Evolutionary conservation across 2,329 filamentous ascomycete genomes (phyloP), one percentile per base, ranked within the genome.

Genomic region (Trichoderma asperellum): DNA sequence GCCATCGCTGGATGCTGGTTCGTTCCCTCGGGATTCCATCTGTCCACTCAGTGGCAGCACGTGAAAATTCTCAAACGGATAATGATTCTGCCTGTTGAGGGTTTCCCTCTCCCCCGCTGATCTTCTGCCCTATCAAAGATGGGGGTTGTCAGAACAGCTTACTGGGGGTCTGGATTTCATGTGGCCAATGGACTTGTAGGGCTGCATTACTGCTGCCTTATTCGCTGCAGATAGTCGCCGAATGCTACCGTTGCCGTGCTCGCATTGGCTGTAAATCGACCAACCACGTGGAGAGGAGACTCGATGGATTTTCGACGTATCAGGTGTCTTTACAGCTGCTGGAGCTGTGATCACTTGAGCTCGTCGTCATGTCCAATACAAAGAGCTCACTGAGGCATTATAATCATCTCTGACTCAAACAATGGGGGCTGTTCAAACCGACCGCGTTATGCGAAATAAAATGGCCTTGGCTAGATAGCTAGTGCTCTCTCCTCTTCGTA

Each of bases 251-350:
- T 27, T 21, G n/a, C 29, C n/a, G n/a, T 24, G 18, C 21, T 8
- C 16, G 29, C 11, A 63, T 68, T 68, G 66, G 66, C n/a, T 57
- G 47, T 55, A 63, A 68, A 68, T 57, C 10, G 7, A 5, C 0
- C 40, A 27, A 21, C 47, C 57, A 68, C 55, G 64, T 67, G 64
- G 58, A 37, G 40, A 21, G n/a, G 21, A 29, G 32, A 52, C 16
- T 58, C 40, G 53, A 34, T 35, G 29, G 5, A 7, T 27, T 52
- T 67, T 27, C 21, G 37, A 29, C 62, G 27, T 57, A 66, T 66
- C 64, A 58, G 5, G n/a, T 32, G 16, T 11, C 3, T 32, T 40
- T n/a, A 29, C 5, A 18, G 52, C 49, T n/a, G 16, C 21, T 6
- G 8, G 16, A n/a, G 11, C 27, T 57, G 24, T 58, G 16, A 24